Conservation (phyloP, 495 filamentous ascomycete species). For the Glarea lozoyensis region DNA sequence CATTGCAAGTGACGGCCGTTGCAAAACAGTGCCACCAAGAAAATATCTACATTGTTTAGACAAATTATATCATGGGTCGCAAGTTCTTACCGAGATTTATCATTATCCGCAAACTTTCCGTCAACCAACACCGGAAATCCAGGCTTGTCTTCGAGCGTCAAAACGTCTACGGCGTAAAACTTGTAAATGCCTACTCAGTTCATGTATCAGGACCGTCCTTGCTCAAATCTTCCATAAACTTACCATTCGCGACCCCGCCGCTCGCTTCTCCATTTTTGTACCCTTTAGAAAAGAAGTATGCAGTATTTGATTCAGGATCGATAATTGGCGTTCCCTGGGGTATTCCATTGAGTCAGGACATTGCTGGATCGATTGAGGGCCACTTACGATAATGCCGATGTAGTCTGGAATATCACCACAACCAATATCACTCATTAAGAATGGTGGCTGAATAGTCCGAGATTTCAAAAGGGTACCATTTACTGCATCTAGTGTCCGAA, state of each 20-base stretch:
- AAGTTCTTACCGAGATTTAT: conserved; percentile 16
- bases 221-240: background rate
- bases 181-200: conserved; percentile 19
- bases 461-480: conserved; percentile 24
- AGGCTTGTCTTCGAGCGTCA: conserved; percentile 24
- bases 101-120: conserved; percentile 31
- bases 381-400: conserved; percentile 23
- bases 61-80: background rate
- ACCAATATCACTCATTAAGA: conserved; percentile 28
- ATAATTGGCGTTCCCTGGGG: conserved; percentile 25
- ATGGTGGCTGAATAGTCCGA: conserved; percentile 26
- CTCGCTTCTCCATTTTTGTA: conserved; percentile 23
- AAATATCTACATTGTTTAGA: conserved; percentile 23
- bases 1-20: conserved; percentile 28
- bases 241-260: conserved; percentile 24
- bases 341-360: background rate
- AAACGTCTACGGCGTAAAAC: conserved; percentile 29
- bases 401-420: conserved; percentile 31
- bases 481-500: conserved; percentile 23
- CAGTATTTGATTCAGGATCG: conserved; percentile 28
- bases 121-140: conserved; percentile 32
- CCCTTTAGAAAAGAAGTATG: conserved; percentile 32
- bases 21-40: conserved; percentile 32
- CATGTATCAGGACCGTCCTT: conserved; percentile 1
- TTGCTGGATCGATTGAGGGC: background rate